These are phyloP conservation scores for Microbotryum silenes-acaulis DNA, from an alignment of 1,284 basidiomycete species.

Conservation along the genomic window DNA sequence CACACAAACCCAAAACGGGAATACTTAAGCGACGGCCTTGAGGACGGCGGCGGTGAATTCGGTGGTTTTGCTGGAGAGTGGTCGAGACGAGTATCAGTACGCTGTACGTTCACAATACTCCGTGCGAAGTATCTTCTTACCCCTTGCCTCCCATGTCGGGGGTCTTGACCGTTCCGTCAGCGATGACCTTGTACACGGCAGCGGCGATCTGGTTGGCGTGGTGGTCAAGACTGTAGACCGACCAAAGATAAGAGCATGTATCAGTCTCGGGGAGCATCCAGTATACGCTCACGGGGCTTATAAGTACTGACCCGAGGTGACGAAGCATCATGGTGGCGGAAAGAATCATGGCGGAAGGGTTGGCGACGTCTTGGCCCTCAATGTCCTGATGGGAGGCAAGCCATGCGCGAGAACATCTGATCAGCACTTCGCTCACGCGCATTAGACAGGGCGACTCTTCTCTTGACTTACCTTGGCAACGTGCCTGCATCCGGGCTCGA, in stretches of 20 bases:
- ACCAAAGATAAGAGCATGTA: constrained; percentile 3
- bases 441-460: constrained; percentile 42
- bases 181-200: constrained; percentile 89
- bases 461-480: constrained; percentile 78
- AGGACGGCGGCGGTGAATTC: constrained; percentile 88
- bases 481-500: constrained; percentile 98
- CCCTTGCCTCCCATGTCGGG: constrained; percentile 88
- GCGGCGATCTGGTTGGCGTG: constrained; percentile 92
- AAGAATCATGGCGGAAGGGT: constrained; percentile 97
- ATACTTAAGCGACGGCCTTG: constrained; percentile 33
- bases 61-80: constrained; percentile 50
- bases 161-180: constrained; percentile 80
- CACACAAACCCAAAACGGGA: too few relatives aligned
- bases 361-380: constrained; percentile 51
- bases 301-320: constrained; percentile 69
- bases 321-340: constrained; percentile 98
- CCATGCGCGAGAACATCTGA: background rate
- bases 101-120: background rate
- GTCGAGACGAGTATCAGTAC: constrained; percentile 15
- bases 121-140: background rate
- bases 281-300: constrained; percentile 1
- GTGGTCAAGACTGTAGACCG: constrained; percentile 61
- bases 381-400: constrained; percentile 25
- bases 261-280: background rate
- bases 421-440: background rate